Conservation (phyloP, 2,329 filamentous ascomycete species). For the Ceratocystis alfenasii region DNA sequence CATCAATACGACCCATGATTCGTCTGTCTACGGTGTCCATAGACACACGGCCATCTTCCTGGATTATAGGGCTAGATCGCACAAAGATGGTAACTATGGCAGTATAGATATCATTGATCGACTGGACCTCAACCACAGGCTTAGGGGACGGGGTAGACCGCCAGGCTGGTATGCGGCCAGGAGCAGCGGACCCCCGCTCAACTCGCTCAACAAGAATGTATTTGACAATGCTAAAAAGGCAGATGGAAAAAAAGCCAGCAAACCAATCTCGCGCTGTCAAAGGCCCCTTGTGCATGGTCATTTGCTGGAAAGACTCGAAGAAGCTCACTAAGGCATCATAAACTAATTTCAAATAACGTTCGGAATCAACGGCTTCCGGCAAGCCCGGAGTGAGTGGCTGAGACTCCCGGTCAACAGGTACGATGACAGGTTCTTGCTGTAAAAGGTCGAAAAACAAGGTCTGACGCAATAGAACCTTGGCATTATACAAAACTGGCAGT, state of each 20-base stretch:
- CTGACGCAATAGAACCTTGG: constrained; percentile 45
- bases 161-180: constrained; percentile 9
- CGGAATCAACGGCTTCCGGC: constrained; percentile 36
- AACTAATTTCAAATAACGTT: constrained; percentile 38
- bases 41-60: constrained; percentile 35
- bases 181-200: constrained; percentile 33
- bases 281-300: constrained; percentile 32
- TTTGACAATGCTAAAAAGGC: constrained; percentile 46
- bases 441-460: constrained; percentile 43
- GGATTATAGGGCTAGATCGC: constrained; percentile 34
- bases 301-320: constrained; percentile 41
- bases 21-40: constrained; percentile 37
- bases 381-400: constrained; percentile 24
- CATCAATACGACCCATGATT: constrained; percentile 34
- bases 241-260: constrained; percentile 42
- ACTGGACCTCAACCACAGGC: constrained; percentile 23
- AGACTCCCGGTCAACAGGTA: constrained; percentile 31
- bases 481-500: constrained; percentile 41
- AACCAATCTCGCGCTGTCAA: constrained; percentile 38
- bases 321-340: constrained; percentile 42
- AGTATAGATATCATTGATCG: constrained; percentile 41
- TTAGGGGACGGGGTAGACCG: constrained; percentile 19
- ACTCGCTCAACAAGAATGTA: constrained; percentile 35
- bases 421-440: constrained; percentile 34
- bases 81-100: constrained; percentile 40